phyloP scores from a whole-genome alignment of 768 basidiomycete species.

The Cystobasidium tubakii region DNA sequence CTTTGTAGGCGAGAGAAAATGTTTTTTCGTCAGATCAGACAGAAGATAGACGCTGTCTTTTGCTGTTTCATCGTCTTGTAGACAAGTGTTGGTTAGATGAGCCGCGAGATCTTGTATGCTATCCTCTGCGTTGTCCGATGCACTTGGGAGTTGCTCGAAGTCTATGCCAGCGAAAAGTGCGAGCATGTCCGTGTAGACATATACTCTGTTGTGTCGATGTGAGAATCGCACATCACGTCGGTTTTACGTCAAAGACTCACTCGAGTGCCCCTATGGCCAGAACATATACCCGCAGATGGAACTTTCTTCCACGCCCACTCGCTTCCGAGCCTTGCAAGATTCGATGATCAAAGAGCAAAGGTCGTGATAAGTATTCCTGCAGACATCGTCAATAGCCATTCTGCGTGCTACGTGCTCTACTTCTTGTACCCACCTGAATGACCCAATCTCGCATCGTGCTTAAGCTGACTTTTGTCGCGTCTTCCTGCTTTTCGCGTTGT shows the following conservation, averaged over 20 bases:
- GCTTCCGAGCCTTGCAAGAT: constrained; percentile 47
- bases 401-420: too few species aligned
- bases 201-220: constrained; percentile 60
- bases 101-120: constrained; percentile 56
- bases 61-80: constrained; percentile 64
- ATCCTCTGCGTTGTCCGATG: constrained; percentile 42
- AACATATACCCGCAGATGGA: constrained; percentile 82
- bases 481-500: constrained; percentile 44
- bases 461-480: constrained; percentile 58
- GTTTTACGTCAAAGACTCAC: too few species aligned
- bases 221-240: neutral
- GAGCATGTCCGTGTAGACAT: constrained; percentile 72
- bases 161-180: constrained; percentile 70
- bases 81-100: constrained; percentile 87
- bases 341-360: constrained; percentile 69
- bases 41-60: constrained; percentile 62
- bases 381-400: too few species aligned
- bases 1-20: constrained; percentile 51
- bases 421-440: constrained; percentile 63
- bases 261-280: constrained; percentile 52
- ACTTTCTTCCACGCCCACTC: constrained; percentile 54
- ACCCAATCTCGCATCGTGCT: constrained; percentile 93
- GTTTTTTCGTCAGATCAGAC: constrained; percentile 68
- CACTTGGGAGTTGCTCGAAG: neutral
- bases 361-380: constrained; percentile 77